phyloP scores from a whole-genome alignment of 768 basidiomycete species.

The Asterophora parasitica region DNA sequence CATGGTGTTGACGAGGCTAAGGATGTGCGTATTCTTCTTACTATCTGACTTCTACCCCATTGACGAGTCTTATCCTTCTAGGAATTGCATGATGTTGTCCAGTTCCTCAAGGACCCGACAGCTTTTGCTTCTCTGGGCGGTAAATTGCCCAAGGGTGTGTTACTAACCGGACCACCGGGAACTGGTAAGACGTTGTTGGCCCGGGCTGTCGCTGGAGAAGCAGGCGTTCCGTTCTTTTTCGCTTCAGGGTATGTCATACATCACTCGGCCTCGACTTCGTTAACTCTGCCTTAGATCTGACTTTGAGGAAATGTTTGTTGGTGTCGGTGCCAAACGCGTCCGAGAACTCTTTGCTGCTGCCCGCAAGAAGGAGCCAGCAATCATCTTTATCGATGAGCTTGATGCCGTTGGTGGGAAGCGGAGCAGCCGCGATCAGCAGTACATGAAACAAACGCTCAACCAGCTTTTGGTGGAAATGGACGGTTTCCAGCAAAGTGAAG shows the following conservation, averaged over 20 bases:
- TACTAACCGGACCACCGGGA: conserved; percentile 85
- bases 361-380: conserved; percentile 90
- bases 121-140: conserved; percentile 90
- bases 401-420: conserved; percentile 93
- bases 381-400: conserved; percentile 97
- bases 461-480: conserved; percentile 97
- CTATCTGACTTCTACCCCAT: background rate
- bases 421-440: conserved; percentile 76
- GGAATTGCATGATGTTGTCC: conserved; percentile 93
- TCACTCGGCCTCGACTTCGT: conserved; percentile 2
- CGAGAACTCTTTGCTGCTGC: conserved; percentile 93
- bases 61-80: conserved; percentile 25
- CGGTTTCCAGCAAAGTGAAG: conserved; percentile 90
- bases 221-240: conserved; percentile 96
- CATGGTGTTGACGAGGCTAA: conserved; percentile 98
- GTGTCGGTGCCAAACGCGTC: conserved; percentile 91
- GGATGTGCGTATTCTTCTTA: conserved; percentile 45
- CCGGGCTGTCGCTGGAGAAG: conserved; percentile 94
- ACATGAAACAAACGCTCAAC: conserved; percentile 93
- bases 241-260: conserved; percentile 68
- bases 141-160: conserved; percentile 88
- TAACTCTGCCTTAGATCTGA: conserved; percentile 56
- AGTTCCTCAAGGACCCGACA: conserved; percentile 91
- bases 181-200: conserved; percentile 99
- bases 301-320: conserved; percentile 98